Evolutionary conservation across 2,329 filamentous ascomycete species (phyloP).

Genomic region (Trichoderma lentiforme): DNA sequence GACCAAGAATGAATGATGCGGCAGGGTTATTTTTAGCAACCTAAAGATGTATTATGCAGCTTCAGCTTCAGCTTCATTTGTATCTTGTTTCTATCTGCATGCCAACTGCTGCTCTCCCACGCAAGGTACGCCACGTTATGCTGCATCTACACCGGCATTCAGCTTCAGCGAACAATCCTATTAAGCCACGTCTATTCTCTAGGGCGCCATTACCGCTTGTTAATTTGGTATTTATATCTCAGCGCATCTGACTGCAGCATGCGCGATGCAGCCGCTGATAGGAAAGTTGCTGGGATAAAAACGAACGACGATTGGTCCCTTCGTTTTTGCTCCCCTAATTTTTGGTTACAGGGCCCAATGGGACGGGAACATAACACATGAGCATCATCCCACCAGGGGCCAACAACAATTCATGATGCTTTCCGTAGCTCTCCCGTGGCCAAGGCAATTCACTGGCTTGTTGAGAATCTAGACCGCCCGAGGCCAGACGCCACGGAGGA

Average conservation of each 20-base stretch:
- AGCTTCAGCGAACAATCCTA: not conserved
- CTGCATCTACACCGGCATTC: not conserved
- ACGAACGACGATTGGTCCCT: not conserved
- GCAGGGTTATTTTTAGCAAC: not conserved
- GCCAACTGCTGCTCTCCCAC: not conserved
- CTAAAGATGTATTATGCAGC: not conserved
- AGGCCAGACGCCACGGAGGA: not conserved
- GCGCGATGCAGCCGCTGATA: not conserved
- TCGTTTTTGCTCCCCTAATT: not conserved
- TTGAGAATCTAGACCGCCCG: conserved; percentile 2
- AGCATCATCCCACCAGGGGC: not conserved
- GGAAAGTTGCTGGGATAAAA: not conserved
- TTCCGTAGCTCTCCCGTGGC: not conserved
- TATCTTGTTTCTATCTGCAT: not conserved
- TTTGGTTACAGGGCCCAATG: not conserved
- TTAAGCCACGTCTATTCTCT: not conserved
- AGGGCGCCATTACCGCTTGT: not conserved
- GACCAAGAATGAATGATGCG: not conserved
- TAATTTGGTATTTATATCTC: not conserved
- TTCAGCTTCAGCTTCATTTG: not conserved
- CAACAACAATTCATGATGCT: not conserved
- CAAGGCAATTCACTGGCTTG: not conserved
- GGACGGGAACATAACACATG: not conserved
- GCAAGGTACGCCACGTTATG: not conserved
- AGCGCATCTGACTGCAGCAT: conserved; percentile 10